Percentiles rank a stretch among this genome's conserved stretches.
These are phyloP conservation scores for Aureobasidium vineae DNA, from an alignment of 2,329 filamentous ascomycete species.

Conservation along the genomic window DNA sequence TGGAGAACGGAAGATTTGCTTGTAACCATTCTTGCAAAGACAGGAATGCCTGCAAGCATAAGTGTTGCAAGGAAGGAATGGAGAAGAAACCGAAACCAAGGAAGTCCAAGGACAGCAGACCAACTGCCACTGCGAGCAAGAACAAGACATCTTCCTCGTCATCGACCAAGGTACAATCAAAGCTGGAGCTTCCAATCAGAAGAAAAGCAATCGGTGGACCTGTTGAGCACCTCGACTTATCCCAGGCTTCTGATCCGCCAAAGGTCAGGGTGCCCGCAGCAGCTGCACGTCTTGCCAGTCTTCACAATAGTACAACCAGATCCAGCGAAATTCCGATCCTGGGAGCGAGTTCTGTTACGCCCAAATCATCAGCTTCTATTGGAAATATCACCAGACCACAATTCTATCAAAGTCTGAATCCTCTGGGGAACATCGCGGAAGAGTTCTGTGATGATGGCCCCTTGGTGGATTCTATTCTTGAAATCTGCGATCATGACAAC, in stretches of 20 bases:
- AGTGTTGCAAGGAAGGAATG: constrained; percentile 69
- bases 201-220: constrained; percentile 27
- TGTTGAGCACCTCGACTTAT: constrained; percentile 15
- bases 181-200: constrained; percentile 31
- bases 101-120: constrained; percentile 42
- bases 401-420: neutral
- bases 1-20: constrained; percentile 69
- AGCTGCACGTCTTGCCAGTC: neutral
- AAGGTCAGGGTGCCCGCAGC: neutral
- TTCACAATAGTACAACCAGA: constrained; percentile 8
- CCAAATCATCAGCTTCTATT: neutral
- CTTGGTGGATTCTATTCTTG: neutral
- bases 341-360: neutral
- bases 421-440: neutral
- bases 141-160: constrained; percentile 28
- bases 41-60: constrained; percentile 64
- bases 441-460: neutral
- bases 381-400: neutral
- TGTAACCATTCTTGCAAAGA: constrained; percentile 71
- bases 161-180: constrained; percentile 31
- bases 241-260: neutral
- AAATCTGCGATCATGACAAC: neutral
- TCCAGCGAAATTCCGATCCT: neutral
- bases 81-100: constrained; percentile 59
- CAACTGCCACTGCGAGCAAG: constrained; percentile 31